Evolutionary conservation across 2,329 filamentous ascomycete genomes (phyloP).

Genomic region (Ophiostoma perfectum): DNA sequence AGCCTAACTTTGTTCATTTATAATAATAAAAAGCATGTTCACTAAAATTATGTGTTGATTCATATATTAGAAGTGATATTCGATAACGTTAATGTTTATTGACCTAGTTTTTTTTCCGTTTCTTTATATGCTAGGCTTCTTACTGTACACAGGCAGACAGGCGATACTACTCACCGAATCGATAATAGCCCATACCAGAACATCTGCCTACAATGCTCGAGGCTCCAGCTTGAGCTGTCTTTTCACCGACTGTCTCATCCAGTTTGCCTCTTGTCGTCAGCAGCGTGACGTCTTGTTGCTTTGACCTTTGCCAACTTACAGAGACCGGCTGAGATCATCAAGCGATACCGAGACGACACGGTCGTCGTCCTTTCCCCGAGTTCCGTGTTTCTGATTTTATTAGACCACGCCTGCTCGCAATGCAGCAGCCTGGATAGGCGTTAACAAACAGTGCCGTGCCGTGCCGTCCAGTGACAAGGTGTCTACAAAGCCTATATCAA

Average conservation of each 20-base stretch:
- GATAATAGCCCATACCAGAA: neutral
- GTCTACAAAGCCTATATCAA: no score
- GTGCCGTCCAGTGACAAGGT: neutral
- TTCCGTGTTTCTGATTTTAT: neutral
- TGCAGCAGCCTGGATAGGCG: neutral
- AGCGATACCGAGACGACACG: neutral
- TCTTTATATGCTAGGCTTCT: neutral
- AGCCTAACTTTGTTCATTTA: neutral
- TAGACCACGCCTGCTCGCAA: neutral
- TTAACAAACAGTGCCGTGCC: neutral
- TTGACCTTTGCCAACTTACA: neutral
- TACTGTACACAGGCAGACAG: no score
- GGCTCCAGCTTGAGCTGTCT: neutral
- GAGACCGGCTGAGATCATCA: neutral
- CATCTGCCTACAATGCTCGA: neutral
- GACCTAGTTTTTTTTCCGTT: neutral
- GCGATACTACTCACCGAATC: neutral
- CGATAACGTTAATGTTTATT: neutral
- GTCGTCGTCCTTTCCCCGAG: neutral
- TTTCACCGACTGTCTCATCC: no score
- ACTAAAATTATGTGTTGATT: neutral
- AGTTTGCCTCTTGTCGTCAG: constrained; percentile 18
- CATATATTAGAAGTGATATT: neutral
- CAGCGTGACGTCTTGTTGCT: neutral
- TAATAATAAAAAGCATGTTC: neutral